Evolutionary conservation across 2,329 filamentous ascomycete genomes (phyloP).

Genomic region (Zopfia rhizophila): DNA sequence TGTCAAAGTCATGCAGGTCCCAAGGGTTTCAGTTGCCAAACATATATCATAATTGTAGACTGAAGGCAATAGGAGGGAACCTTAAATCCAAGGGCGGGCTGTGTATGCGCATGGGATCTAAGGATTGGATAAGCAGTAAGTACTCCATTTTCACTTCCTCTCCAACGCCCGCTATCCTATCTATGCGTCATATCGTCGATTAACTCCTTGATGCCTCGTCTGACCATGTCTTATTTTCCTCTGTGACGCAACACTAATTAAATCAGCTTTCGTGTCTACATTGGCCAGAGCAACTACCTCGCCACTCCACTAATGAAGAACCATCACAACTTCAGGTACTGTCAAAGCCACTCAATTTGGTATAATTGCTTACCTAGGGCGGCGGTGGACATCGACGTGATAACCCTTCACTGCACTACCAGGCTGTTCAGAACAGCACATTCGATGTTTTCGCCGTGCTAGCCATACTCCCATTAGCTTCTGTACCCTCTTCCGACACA

Average conservation of each 20-base stretch:
- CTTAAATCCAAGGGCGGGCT: constrained; percentile 30
- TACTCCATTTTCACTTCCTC: neutral
- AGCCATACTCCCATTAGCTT: constrained; percentile 24
- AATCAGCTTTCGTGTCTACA: constrained; percentile 35
- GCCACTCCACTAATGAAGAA: constrained; percentile 36
- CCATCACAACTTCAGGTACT: constrained; percentile 48
- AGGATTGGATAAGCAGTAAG: constrained; percentile 32
- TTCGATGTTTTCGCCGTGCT: constrained; percentile 42
- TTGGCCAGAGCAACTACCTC: constrained; percentile 44
- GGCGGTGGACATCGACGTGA: no score
- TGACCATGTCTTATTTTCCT: neutral
- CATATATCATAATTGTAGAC: neutral
- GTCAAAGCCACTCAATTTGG: no score
- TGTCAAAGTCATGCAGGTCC: neutral
- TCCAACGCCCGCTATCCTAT: neutral
- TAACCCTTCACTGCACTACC: constrained; percentile 46
- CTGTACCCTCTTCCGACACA: constrained; percentile 16
- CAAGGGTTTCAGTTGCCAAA: neutral
- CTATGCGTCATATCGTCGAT: neutral
- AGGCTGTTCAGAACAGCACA: constrained; percentile 39
- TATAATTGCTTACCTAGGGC: no score
- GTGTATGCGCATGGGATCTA: constrained; percentile 41
- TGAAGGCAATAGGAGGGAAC: constrained; percentile 38
- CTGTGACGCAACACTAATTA: neutral
- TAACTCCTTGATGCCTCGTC: neutral